Base-by-base conservation (phyloP, 2,329 filamentous ascomycete genomes). In the Alternaria sp. region DNA sequence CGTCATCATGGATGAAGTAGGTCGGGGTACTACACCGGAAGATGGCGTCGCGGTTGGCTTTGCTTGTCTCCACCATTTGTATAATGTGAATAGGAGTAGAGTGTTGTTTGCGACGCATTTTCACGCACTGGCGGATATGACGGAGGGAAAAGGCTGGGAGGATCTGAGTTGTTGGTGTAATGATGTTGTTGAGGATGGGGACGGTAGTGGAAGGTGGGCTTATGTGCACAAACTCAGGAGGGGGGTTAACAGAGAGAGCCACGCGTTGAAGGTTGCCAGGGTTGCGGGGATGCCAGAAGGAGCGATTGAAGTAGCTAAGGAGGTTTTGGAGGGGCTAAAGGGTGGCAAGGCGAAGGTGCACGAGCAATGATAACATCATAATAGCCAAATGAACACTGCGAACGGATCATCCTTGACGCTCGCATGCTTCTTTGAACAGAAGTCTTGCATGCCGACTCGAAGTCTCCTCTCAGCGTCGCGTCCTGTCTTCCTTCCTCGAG, bases 1-100 rank as follows among this genome's bases (percentile, higher is more conserved):
- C 71, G 94, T 85, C 62, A 94, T 99, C 77, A 98, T 99, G 94
- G 95, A 99, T 77, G 95, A 99, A 82, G 92, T 99, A 38, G 95
- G 95, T 0, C 86, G 95, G 48, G 95, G 95, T 8, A 99, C 96
- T 0, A 97, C 95, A 20, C 93, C 94, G 0, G 91, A 94, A 72
- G 95, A 98, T 76, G 95, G 95, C 3, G 87, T 90, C 2, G 95
- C 95, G 1, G 91, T 99, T 1, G 93, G 93, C 0, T 98, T 91
- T 77, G 95, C 94, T 1, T 93, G 90, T 72, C 82, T 99, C 51
- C 87, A 94, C 73, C 93, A 98, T 77, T 82, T 99, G 16, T 90
- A 92, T 68, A 84, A 88, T 49, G 82, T 91, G 22, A 97, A 95
- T 75, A 84, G 85, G 74, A 93, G 91, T 74, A 87, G 95, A 14